Evolutionary conservation across 2,329 filamentous ascomycete species (phyloP).

Genomic region (Penicillium sp.): DNA sequence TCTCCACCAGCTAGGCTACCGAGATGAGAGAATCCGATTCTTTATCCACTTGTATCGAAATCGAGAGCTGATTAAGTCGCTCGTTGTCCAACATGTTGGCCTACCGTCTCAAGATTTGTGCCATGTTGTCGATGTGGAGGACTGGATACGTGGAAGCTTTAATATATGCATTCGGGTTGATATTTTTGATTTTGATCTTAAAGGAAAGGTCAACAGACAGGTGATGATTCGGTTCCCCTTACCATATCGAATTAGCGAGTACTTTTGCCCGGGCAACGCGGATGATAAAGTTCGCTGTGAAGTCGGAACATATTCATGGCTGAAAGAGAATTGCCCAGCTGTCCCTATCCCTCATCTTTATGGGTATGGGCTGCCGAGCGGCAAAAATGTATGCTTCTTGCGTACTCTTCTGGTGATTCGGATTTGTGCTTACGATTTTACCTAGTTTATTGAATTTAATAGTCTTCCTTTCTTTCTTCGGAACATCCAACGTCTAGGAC

Average conservation of each 20-base stretch:
- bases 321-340: constrained; percentile 34
- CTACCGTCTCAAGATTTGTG: constrained; percentile 4
- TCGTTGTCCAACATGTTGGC: constrained; percentile 34
- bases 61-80: constrained; percentile 26
- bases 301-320: constrained; percentile 46
- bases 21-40: constrained; percentile 23
- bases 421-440: constrained; percentile 17
- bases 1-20: constrained; percentile 25
- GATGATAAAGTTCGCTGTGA: constrained; percentile 51
- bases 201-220: neutral
- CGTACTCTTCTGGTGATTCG: constrained; percentile 43
- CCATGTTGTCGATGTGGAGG: no score
- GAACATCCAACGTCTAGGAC: neutral
- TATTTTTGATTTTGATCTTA: no score
- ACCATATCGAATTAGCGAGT: constrained; percentile 39
- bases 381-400: neutral
- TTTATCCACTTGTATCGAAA: constrained; percentile 23
- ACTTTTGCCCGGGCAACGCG: constrained; percentile 40
- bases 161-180: neutral
- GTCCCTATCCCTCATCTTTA: constrained; percentile 18
- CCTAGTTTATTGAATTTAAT: neutral
- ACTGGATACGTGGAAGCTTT: neutral
- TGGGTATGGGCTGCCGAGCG: constrained; percentile 8
- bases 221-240: neutral
- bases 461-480: neutral